Conservation (phyloP, 78 protist species). For the Cavenderia fasciculata region DNA sequence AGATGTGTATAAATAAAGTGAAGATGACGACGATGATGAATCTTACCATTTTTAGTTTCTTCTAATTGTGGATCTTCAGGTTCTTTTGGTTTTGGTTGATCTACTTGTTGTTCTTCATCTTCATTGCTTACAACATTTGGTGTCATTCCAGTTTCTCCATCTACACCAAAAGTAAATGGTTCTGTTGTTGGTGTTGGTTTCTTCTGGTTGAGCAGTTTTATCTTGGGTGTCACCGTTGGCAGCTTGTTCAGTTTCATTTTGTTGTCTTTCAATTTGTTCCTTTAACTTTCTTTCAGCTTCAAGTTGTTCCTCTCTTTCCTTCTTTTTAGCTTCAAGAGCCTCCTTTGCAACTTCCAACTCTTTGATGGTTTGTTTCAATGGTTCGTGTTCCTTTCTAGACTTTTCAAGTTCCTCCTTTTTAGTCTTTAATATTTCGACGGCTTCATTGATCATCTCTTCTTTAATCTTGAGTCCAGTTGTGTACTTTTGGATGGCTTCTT, state of each 20-base stretch:
- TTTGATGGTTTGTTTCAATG: slow-evolving; percentile 31
- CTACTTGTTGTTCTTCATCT: not conserved
- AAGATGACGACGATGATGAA: too few relatives aligned
- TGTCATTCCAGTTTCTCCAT: too few relatives aligned
- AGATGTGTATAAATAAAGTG: too few relatives aligned
- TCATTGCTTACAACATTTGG: not conserved
- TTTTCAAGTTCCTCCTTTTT: slow-evolving; percentile 4
- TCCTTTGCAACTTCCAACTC: slow-evolving; percentile 28
- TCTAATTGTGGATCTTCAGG: not conserved
- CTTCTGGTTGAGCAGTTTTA: too few relatives aligned
- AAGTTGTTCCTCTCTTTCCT: not conserved
- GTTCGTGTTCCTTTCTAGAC: slow-evolving; percentile 45
- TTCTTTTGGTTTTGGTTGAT: not conserved
- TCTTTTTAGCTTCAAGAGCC: not conserved
- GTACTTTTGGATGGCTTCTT: slow-evolving; percentile 9
- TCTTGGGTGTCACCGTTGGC: too few relatives aligned
- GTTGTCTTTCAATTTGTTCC: not conserved
- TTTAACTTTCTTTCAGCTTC: too few relatives aligned
- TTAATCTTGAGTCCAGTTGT: slow-evolving; percentile 34
- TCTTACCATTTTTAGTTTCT: not conserved
- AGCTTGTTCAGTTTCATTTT: not conserved
- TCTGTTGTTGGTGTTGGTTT: too few relatives aligned
- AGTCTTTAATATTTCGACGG: not conserved
- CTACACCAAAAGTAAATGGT: too few relatives aligned
- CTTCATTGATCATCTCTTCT: slow-evolving; percentile 41